Evolutionary conservation across 2,329 filamentous ascomycete species (phyloP).

Genomic region (Aspergillus pseudonomiae): DNA sequence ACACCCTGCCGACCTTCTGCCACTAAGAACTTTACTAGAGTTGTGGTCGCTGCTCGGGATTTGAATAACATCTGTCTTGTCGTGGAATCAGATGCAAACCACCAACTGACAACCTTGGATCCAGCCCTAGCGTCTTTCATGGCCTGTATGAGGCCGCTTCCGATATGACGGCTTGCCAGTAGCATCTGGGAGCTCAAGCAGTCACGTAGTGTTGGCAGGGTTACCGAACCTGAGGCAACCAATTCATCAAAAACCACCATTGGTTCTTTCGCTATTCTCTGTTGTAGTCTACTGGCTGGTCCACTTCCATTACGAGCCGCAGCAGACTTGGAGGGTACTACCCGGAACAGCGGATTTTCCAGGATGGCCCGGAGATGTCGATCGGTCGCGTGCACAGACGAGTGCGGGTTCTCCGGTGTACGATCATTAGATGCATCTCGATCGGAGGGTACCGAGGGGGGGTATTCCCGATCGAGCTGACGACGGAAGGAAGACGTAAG

Average conservation of each 20-base stretch:
- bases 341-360: constrained; percentile 46
- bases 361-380: constrained; percentile 43
- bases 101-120: constrained; percentile 43
- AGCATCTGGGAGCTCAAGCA: constrained; percentile 40
- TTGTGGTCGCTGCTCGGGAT: constrained; percentile 25
- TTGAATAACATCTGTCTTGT: constrained; percentile 35
- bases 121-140: constrained; percentile 40
- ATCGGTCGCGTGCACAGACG: constrained; percentile 38
- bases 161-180: constrained; percentile 27
- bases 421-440: constrained; percentile 1
- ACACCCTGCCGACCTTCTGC: constrained; percentile 39
- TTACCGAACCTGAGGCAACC: constrained; percentile 42
- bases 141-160: constrained; percentile 24
- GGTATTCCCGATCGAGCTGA: constrained; percentile 64
- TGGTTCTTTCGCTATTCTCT: constrained; percentile 33
- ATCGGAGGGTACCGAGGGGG: constrained; percentile 30
- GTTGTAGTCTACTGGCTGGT: constrained; percentile 17
- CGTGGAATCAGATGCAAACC: constrained; percentile 40
- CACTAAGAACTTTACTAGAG: constrained; percentile 43
- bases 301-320: constrained; percentile 18
- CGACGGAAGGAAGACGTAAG: constrained; percentile 66
- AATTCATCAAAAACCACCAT: constrained; percentile 42
- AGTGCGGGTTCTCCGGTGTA: constrained; percentile 24
- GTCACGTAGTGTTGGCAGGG: constrained; percentile 23
- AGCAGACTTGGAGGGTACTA: constrained; percentile 33